A percentile compares a stretch with the other conserved stretches of the same genome.
phyloP scores from a whole-genome alignment of 192 early-diverging fungal genomes.

The Coemansia sp. region DNA sequence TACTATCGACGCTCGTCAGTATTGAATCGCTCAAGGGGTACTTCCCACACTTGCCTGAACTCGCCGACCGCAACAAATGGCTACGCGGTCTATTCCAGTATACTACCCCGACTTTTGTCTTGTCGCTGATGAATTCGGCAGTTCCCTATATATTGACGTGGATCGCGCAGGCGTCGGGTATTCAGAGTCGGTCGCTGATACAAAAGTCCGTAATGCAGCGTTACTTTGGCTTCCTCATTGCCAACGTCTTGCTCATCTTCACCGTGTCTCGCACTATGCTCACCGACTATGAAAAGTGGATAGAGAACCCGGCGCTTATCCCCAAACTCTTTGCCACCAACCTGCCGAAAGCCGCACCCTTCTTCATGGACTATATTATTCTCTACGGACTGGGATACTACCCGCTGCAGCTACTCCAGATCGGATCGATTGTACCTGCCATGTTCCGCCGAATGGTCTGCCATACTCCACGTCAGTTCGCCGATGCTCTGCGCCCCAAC shows the following conservation, averaged over 20 bases:
- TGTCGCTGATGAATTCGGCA: constrained; percentile 50
- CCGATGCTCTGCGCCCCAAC: constrained; percentile 67
- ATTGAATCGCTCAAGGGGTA: constrained; percentile 41
- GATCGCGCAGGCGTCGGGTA: constrained; percentile 46
- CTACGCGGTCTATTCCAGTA: constrained; percentile 44
- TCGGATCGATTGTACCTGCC: constrained; percentile 62
- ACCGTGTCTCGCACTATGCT: constrained; percentile 67
- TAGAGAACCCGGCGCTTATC: constrained; percentile 68
- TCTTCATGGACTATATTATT: constrained; percentile 78
- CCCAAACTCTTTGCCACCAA: constrained; percentile 67
- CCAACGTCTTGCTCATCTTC: constrained; percentile 76
- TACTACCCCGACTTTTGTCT: constrained; percentile 38
- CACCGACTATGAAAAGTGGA: constrained; percentile 64
- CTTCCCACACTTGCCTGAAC: constrained; percentile 61
- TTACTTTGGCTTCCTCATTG: constrained; percentile 73
- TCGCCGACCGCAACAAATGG: constrained; percentile 48
- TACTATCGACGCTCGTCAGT: constrained; percentile 64
- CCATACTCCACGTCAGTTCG: constrained; percentile 77
- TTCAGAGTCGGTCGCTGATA: constrained; percentile 47
- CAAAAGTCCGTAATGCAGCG: constrained; percentile 57
- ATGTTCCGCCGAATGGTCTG: constrained; percentile 62
- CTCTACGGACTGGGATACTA: constrained; percentile 69
- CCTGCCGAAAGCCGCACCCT: constrained; percentile 70
- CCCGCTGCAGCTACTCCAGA: constrained; percentile 68
- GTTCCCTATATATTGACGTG: constrained; percentile 47